These are phyloP conservation scores for Ophiosphaerella narmari DNA, from an alignment of 2,329 filamentous ascomycete genomes.

Conservation along the genomic window DNA sequence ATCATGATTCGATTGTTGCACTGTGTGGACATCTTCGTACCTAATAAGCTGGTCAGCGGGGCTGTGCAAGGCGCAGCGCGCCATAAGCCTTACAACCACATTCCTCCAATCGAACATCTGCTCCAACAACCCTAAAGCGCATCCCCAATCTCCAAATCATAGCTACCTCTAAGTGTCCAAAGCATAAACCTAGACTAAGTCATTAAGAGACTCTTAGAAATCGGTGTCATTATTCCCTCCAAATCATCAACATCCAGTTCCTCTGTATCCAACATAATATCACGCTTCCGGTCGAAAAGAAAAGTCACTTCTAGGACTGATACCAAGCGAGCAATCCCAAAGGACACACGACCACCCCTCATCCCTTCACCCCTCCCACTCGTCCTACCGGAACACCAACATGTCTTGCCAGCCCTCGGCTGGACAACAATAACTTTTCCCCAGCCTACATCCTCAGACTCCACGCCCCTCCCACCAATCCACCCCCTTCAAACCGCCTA, in stretches of 20 bases:
- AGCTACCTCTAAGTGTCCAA: too few relatives aligned
- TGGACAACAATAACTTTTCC: constrained; percentile 45
- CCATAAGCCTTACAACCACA: constrained; percentile 4
- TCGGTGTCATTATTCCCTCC: constrained; percentile 24
- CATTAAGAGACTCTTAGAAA: constrained; percentile 4
- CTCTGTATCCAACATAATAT: constrained; percentile 37
- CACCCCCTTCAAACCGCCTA: constrained; percentile 41
- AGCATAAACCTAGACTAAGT: too few relatives aligned
- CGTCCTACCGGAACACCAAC: constrained; percentile 40
- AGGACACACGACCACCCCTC: constrained; percentile 28
- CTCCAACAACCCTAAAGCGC: neutral
- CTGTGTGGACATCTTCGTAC: constrained; percentile 1
- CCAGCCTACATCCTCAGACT: constrained; percentile 3
- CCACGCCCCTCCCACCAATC: neutral
- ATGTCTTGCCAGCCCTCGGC: constrained; percentile 35
- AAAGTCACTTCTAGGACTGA: constrained; percentile 1
- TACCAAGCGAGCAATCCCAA: neutral
- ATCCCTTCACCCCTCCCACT: constrained; percentile 31
- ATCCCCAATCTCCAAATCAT: too few relatives aligned
- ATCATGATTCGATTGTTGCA: neutral
- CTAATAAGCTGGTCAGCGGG: constrained; percentile 13
- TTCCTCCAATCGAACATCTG: neutral
- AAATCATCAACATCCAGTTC: constrained; percentile 19
- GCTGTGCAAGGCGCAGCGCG: constrained; percentile 29
- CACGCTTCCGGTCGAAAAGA: constrained; percentile 29